A percentile compares a stretch with the other conserved stretches of the same genome.
phyloP scores from a whole-genome alignment of 805 yeast species.

The Barnettozyma pratensis region DNA sequence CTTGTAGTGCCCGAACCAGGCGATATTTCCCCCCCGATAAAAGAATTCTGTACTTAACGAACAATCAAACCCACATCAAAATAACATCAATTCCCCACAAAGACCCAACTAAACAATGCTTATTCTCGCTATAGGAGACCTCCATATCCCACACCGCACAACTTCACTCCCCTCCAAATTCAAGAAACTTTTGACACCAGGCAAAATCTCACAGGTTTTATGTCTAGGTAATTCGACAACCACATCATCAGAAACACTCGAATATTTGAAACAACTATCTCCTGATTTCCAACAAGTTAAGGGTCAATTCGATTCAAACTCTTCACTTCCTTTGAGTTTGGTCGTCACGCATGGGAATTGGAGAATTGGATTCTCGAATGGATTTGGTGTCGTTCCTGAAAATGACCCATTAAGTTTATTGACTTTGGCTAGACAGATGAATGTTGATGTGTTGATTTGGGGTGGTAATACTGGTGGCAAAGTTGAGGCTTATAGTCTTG shows the following conservation, averaged over 20 bases:
- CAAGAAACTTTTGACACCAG: conserved; percentile 72
- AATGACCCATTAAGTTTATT: conserved; percentile 82
- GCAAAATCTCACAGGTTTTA: conserved; percentile 78
- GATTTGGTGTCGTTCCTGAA: conserved; percentile 77
- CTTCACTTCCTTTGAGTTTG: conserved; percentile 52
- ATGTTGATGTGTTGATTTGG: conserved; percentile 86
- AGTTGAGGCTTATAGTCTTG: conserved; percentile 89
- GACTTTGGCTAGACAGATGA: conserved; percentile 81
- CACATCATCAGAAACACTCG: conserved; percentile 49
- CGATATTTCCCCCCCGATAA: neutral
- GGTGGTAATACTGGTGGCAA: conserved; percentile 85
- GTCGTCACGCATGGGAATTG: conserved; percentile 66
- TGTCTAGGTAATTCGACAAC: conserved; percentile 81
- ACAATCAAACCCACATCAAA: too few species aligned
- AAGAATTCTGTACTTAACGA: too few species aligned
- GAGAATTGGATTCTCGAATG: conserved; percentile 80
- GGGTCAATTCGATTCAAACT: conserved; percentile 70
- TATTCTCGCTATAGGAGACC: conserved; percentile 80
- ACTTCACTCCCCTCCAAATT: conserved; percentile 38
- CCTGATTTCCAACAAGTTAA: conserved; percentile 70
- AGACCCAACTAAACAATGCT: conserved; percentile 39
- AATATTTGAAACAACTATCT: conserved; percentile 62
- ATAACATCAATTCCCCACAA: neutral
- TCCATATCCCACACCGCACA: conserved; percentile 72
- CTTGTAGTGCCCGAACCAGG: too few species aligned